phyloP scores from a whole-genome alignment of 306 rosid genomes.

The Lagenaria siceraria region DNA sequence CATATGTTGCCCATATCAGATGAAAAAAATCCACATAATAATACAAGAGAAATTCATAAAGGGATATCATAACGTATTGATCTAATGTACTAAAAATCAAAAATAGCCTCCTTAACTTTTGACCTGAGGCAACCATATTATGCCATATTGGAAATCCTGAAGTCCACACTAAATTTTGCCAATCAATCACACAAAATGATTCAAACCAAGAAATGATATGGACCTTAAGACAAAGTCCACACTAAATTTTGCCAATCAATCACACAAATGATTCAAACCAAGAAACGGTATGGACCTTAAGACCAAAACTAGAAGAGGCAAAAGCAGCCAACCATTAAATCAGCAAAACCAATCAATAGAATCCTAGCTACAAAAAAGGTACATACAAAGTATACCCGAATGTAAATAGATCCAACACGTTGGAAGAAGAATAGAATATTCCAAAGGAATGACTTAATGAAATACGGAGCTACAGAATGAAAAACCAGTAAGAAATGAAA shows the following conservation, averaged over 20 bases:
- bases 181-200: neutral
- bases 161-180: neutral
- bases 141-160: neutral
- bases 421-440: neutral
- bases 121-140: neutral
- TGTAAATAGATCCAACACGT: neutral
- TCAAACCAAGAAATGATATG: neutral
- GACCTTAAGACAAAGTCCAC: no score
- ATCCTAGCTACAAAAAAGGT: neutral
- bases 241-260: neutral
- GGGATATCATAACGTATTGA: neutral
- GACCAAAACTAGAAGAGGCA: neutral
- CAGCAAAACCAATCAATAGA: neutral
- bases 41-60: neutral
- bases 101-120: neutral
- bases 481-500: neutral
- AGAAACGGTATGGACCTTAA: neutral
- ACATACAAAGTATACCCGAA: neutral
- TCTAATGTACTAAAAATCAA: neutral
- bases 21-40: neutral
- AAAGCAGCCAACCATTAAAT: neutral
- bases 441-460: neutral
- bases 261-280: neutral
- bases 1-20: neutral
- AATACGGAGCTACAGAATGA: neutral